These are phyloP conservation scores for Ascoidea asiatica DNA, from an alignment of 805 yeast genomes.

Conservation along the genomic window DNA sequence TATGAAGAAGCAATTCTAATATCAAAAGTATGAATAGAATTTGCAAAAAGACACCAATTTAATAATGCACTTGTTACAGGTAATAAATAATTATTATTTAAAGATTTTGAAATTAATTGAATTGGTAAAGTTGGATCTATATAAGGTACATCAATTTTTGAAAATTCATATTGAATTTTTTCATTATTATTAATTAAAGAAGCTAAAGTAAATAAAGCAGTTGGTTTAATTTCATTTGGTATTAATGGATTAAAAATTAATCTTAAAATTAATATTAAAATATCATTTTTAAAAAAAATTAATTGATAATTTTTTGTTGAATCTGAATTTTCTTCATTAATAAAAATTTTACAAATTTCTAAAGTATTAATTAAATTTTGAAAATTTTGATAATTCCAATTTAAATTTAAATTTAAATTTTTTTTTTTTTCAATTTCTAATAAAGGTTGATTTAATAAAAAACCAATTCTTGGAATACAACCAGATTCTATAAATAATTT, in stretches of 20 bases:
- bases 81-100: conserved; percentile 19
- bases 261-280: conserved; percentile 51
- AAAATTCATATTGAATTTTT: conserved; percentile 54
- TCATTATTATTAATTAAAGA: conserved; percentile 59
- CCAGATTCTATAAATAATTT: conserved; percentile 77
- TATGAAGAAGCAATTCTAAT: conserved; percentile 60
- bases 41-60: conserved; percentile 69
- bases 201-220: conserved; percentile 63
- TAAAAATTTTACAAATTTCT: conserved; percentile 62
- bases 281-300: conserved; percentile 32
- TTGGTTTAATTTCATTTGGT: conserved; percentile 51
- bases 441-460: conserved; percentile 49
- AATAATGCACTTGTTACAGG: conserved; percentile 68
- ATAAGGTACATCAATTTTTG: conserved; percentile 84
- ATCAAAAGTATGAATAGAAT: conserved; percentile 77
- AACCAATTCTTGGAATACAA: conserved; percentile 53
- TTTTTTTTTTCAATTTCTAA: conserved; percentile 22
- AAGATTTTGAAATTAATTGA: conserved; percentile 12
- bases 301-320: conserved; percentile 48
- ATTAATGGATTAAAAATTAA: conserved; percentile 57
- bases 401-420: conserved; percentile 17
- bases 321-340: conserved; percentile 52
- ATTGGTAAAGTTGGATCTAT: conserved; percentile 58
- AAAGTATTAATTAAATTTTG: conserved; percentile 54
- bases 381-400: conserved; percentile 69